These are phyloP conservation scores for Lactifluus echinatus DNA, from an alignment of 768 basidiomycete genomes.

Conservation along the genomic window DNA sequence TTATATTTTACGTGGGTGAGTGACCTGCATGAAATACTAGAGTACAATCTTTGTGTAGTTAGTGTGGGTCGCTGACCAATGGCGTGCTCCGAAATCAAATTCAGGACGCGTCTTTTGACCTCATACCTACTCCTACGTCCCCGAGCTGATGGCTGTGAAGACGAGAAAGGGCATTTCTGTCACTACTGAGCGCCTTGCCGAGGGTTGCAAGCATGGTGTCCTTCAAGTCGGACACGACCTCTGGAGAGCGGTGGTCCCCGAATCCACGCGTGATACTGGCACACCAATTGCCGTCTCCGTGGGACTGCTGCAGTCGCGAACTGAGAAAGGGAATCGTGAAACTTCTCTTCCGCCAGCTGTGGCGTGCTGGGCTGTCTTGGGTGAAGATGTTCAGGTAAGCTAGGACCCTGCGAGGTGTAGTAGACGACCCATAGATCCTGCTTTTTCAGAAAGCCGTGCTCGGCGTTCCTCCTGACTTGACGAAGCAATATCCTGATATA, in stretches of 20 bases:
- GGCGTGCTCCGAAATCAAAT: too few species aligned
- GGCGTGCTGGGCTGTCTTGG: slow-evolving; percentile 30
- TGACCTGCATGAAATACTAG: too few species aligned
- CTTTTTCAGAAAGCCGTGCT: slow-evolving; percentile 11
- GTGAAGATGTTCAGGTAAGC: slow-evolving; percentile 32
- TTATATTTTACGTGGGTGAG: too few species aligned
- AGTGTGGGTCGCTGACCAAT: too few species aligned
- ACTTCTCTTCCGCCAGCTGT: slow-evolving; percentile 19
- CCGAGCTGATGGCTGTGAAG: slow-evolving; percentile 2
- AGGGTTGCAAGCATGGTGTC: background rate
- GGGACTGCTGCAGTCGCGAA: background rate
- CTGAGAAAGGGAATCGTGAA: background rate
- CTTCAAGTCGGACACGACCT: slow-evolving; percentile 7
- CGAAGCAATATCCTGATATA: background rate
- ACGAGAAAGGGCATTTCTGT: background rate
- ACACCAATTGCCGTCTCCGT: slow-evolving; percentile 10
- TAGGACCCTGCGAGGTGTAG: background rate
- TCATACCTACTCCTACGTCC: background rate
- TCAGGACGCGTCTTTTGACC: background rate
- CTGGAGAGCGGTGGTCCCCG: slow-evolving; percentile 5
- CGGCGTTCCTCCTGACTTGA: slow-evolving; percentile 3
- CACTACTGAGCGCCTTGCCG: background rate
- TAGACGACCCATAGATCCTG: slow-evolving; percentile 22
- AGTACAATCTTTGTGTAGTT: too few species aligned
- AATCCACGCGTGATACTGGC: background rate